These are phyloP conservation scores for Nyctanthes arbortristis DNA, from an alignment of 257 asterid genomes.

Conservation along the genomic window DNA sequence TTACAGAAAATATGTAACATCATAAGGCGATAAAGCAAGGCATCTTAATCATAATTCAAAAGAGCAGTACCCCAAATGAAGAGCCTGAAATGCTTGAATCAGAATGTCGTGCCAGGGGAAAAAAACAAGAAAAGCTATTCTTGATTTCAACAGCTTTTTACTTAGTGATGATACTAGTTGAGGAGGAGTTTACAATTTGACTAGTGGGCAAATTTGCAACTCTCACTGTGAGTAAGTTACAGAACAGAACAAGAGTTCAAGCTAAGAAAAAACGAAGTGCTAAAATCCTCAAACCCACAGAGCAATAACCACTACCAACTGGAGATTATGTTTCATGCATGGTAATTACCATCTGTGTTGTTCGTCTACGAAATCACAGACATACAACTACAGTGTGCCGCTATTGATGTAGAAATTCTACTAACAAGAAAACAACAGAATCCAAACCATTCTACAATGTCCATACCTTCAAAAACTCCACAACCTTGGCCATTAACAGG, in stretches of 20 bases:
- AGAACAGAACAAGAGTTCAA: too few species aligned
- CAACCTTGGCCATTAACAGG: conserved; percentile 79
- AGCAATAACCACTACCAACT: conserved; percentile 1
- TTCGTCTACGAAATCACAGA: background rate
- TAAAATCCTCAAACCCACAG: background rate
- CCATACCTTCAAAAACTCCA: conserved; percentile 86
- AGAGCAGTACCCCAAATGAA: background rate
- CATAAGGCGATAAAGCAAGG: background rate
- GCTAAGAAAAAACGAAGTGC: background rate
- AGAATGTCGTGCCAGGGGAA: background rate
- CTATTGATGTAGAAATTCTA: background rate
- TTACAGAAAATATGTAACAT: background rate
- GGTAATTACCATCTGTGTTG: background rate
- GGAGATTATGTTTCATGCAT: background rate
- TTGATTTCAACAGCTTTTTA: background rate
- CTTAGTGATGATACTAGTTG: background rate
- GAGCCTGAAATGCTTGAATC: background rate
- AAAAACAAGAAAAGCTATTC: too few species aligned
- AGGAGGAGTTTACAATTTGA: background rate
- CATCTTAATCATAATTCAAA: background rate
- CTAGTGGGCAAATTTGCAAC: background rate
- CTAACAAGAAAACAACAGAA: background rate
- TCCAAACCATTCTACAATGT: background rate
- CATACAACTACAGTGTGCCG: background rate
- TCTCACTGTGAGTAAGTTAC: background rate